Evolutionary conservation across 768 basidiomycete species (phyloP).

Genomic region (Pleurotus giganteus): DNA sequence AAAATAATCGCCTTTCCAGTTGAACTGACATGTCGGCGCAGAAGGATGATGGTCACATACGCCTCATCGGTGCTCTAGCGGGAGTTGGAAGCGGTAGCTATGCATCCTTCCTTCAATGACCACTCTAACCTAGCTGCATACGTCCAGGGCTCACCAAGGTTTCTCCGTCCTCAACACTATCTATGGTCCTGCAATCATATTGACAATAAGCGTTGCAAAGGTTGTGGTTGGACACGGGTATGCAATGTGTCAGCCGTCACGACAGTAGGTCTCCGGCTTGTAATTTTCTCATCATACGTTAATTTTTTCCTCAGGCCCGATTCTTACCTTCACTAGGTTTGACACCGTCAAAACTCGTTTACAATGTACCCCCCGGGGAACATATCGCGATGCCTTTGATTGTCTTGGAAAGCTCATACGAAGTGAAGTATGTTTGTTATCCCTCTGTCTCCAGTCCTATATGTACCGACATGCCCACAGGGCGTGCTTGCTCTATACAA

Average conservation of each 20-base stretch:
- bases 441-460: constrained; percentile 4
- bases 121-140: background rate
- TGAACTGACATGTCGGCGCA: background rate
- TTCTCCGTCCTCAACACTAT: constrained; percentile 11
- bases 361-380: constrained; percentile 65
- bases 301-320: background rate
- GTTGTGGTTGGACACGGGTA: constrained; percentile 73
- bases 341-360: constrained; percentile 74
- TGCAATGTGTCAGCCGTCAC: constrained; percentile 11
- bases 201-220: too few relatives aligned
- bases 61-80: constrained; percentile 54
- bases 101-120: background rate
- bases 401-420: constrained; percentile 54
- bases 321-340: constrained; percentile 39
- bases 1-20: too few relatives aligned
- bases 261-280: background rate
- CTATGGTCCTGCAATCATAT: constrained; percentile 7
- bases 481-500: constrained; percentile 69
- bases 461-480: constrained; percentile 26
- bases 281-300: background rate
- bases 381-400: constrained; percentile 60
- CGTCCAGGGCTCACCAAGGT: constrained; percentile 52
- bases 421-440: constrained; percentile 48
- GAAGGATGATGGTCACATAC: constrained; percentile 32
- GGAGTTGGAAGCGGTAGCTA: constrained; percentile 57